Evolutionary conservation across 2,329 filamentous ascomycete species (phyloP).

Genomic region (Graphium sp.): DNA sequence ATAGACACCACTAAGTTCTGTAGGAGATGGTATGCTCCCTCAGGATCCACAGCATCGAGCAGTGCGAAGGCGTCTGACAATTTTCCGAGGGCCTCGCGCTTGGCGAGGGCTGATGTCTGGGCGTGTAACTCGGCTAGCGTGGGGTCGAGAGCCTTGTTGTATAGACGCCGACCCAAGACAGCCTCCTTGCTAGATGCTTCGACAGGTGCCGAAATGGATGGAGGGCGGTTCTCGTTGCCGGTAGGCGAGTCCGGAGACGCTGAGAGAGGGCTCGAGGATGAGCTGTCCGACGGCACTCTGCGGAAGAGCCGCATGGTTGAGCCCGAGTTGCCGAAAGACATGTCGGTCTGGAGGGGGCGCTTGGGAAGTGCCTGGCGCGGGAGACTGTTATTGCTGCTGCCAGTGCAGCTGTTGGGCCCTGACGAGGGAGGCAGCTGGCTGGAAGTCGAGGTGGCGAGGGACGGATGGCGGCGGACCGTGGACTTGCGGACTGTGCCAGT

Average conservation of each 20-base stretch:
- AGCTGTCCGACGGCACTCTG: constrained; percentile 59
- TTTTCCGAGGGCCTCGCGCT: constrained; percentile 68
- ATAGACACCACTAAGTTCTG: constrained; percentile 61
- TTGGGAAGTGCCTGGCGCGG: constrained; percentile 33
- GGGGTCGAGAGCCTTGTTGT: constrained; percentile 66
- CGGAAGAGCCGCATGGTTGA: constrained; percentile 88
- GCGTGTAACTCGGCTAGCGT: constrained; percentile 73
- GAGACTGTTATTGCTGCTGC: constrained; percentile 18
- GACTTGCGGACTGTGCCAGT: constrained; percentile 40
- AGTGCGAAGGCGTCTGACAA: constrained; percentile 74
- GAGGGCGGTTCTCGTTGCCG: constrained; percentile 48
- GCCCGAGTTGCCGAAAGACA: constrained; percentile 85
- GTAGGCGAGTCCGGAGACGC: constrained; percentile 22
- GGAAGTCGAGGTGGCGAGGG: constrained; percentile 13
- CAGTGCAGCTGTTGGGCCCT: neutral
- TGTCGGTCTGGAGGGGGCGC: constrained; percentile 71
- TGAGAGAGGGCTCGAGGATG: constrained; percentile 21
- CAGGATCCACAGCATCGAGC: constrained; percentile 75
- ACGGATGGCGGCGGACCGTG: constrained; percentile 33
- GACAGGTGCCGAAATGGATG: constrained; percentile 22
- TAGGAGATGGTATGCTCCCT: constrained; percentile 76
- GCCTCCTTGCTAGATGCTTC: constrained; percentile 63
- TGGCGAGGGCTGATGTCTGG: constrained; percentile 49
- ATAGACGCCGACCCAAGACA: constrained; percentile 63
- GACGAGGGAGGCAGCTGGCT: too few species aligned